Evolutionary conservation across 2,329 filamentous ascomycete genomes (phyloP).

Genomic region (Periconia sp.): DNA sequence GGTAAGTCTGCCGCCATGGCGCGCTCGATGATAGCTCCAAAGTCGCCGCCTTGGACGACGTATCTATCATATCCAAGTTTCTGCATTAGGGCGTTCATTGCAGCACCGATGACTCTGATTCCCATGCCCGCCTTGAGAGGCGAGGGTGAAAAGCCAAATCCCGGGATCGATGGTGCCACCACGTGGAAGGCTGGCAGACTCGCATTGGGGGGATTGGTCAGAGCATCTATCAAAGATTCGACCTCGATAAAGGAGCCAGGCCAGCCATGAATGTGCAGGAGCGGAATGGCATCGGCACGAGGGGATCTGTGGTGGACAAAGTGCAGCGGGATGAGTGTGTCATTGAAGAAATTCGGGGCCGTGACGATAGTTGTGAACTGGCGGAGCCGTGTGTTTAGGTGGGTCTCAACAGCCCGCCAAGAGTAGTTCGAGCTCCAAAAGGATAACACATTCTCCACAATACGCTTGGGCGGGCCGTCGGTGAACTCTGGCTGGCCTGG

Average conservation of each 20-base stretch:
- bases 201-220: constrained; percentile 54
- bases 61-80: background rate
- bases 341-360: background rate
- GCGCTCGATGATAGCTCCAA: background rate
- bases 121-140: background rate
- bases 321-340: constrained; percentile 41
- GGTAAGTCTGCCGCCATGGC: background rate
- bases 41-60: background rate
- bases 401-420: background rate
- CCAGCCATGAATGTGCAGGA: constrained; percentile 67
- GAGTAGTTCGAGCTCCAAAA: background rate
- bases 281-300: constrained; percentile 58
- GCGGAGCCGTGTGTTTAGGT: background rate
- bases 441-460: background rate
- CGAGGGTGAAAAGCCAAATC: constrained; percentile 57
- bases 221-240: constrained; percentile 55
- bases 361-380: background rate
- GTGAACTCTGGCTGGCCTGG: background rate
- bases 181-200: constrained; percentile 61
- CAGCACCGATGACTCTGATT: background rate
- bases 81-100: background rate
- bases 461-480: background rate
- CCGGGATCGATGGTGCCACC: constrained; percentile 67
- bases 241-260: constrained; percentile 66
- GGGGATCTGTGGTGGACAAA: constrained; percentile 64